Conservation (phyloP, 345 rosid species). For the Alliaria petiolata region DNA sequence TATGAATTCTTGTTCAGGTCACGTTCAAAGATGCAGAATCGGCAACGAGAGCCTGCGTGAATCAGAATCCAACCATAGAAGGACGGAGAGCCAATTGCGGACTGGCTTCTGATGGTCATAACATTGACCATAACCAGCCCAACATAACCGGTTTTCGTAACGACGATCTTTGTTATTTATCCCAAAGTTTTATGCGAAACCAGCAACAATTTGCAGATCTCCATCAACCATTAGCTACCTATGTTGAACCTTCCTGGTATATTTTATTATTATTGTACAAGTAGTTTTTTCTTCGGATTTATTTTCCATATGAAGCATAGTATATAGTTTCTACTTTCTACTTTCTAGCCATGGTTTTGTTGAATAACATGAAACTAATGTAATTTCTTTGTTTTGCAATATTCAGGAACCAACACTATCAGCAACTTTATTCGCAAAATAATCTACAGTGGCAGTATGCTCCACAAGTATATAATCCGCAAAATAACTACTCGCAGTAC, state of each 20-base stretch:
- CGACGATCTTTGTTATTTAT: not conserved
- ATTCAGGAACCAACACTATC: not conserved
- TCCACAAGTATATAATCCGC: too few relatives aligned
- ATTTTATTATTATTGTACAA: not conserved
- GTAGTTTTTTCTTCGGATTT: too few relatives aligned
- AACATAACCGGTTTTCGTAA: not conserved
- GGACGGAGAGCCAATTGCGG: conserved; percentile 62
- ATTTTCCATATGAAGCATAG: not conserved
- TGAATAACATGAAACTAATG: not conserved
- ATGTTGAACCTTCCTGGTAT: not conserved
- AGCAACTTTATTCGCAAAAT: not conserved
- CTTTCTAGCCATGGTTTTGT: not conserved
- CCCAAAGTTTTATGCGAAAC: not conserved
- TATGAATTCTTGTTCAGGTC: conserved; percentile 27
- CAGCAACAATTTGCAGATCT: not conserved
- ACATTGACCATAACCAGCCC: not conserved
- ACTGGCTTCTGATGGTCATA: conserved; percentile 40
- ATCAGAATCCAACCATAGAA: conserved; percentile 52
- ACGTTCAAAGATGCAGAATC: conserved; percentile 65
- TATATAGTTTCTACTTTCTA: not conserved
- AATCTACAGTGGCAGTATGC: not conserved
- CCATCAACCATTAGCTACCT: not conserved
- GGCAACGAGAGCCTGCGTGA: conserved; percentile 49
- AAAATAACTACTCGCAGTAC: not conserved
- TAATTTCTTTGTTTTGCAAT: not conserved